Percentiles rank a stretch among this genome's conserved stretches.
Evolutionary conservation across 148 eudicot genomes (phyloP).

Genomic region (Euryodendron excelsum): DNA sequence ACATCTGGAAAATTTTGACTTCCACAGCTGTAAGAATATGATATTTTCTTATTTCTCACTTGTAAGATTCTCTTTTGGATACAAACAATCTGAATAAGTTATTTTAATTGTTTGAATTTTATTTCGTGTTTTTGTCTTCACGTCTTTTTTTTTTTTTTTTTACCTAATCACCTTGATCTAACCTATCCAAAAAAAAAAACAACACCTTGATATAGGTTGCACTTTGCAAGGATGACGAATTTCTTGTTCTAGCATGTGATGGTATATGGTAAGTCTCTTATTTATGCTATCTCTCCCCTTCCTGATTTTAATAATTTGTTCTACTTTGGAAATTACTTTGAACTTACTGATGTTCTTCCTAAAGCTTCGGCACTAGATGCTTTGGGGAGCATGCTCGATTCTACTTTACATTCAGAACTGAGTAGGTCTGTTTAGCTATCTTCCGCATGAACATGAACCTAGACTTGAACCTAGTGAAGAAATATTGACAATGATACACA

Average conservation of each 20-base stretch:
- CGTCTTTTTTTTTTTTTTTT: neutral
- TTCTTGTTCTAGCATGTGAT: constrained; percentile 80
- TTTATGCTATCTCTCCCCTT: neutral
- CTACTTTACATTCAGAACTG: too few relatives aligned
- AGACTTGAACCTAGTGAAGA: too few relatives aligned
- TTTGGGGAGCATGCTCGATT: too few relatives aligned
- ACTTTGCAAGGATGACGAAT: constrained; percentile 67
- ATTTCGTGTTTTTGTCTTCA: neutral
- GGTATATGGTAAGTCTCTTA: constrained; percentile 63
- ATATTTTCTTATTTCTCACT: neutral
- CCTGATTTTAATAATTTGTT: neutral
- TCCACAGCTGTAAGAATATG: neutral
- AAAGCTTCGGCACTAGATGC: too few relatives aligned
- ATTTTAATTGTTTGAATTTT: neutral
- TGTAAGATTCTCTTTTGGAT: neutral
- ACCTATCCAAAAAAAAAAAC: too few relatives aligned
- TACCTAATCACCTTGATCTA: too few relatives aligned
- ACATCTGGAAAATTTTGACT: neutral
- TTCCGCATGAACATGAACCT: too few relatives aligned
- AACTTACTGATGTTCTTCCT: neutral
- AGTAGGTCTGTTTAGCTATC: too few relatives aligned
- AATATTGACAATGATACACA: too few relatives aligned
- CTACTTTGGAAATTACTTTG: neutral
- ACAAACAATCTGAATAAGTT: neutral
- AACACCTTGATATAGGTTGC: constrained; percentile 49